phyloP scores from a whole-genome alignment of 2,329 filamentous ascomycete genomes.

The Biscogniauxia sp. region DNA sequence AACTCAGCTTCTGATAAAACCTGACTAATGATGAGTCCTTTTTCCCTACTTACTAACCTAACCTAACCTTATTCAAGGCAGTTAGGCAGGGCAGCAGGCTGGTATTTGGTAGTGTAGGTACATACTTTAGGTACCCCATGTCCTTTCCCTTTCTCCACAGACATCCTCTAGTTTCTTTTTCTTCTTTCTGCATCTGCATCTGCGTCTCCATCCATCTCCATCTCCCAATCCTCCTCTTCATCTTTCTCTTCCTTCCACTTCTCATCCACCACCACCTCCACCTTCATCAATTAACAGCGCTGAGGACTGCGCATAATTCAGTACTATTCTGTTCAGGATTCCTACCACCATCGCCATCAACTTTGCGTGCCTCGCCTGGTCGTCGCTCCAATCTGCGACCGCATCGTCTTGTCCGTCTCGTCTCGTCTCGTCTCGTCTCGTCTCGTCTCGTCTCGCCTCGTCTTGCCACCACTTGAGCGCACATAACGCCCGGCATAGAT shows the following conservation, averaged over 20 bases:
- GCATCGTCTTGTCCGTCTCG: not conserved
- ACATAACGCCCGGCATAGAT: not conserved
- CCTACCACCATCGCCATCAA: not conserved
- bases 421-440: not conserved
- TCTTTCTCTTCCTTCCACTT: not conserved
- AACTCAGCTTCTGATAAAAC: no score
- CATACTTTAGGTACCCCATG: no score
- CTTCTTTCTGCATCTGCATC: not conserved
- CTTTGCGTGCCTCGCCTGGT: not conserved
- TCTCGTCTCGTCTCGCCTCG: not conserved
- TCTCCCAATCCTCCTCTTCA: not conserved
- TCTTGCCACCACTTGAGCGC: slow-evolving; percentile 9
- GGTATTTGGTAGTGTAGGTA: no score
- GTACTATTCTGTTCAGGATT: not conserved
- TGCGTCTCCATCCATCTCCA: not conserved
- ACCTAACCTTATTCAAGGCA: no score
- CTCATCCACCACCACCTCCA: not conserved
- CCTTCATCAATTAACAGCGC: not conserved
- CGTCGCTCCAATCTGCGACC: not conserved
- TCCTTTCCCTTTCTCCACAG: not conserved
- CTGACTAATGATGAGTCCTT: no score
- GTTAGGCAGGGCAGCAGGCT: no score
- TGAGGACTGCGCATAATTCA: not conserved
- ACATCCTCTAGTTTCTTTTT: not conserved
- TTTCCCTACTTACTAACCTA: no score